A percentile compares a stretch with the other conserved stretches of the same genome.
Evolutionary conservation across 2,329 filamentous ascomycete genomes (phyloP).

Genomic region (Periconia digitata): DNA sequence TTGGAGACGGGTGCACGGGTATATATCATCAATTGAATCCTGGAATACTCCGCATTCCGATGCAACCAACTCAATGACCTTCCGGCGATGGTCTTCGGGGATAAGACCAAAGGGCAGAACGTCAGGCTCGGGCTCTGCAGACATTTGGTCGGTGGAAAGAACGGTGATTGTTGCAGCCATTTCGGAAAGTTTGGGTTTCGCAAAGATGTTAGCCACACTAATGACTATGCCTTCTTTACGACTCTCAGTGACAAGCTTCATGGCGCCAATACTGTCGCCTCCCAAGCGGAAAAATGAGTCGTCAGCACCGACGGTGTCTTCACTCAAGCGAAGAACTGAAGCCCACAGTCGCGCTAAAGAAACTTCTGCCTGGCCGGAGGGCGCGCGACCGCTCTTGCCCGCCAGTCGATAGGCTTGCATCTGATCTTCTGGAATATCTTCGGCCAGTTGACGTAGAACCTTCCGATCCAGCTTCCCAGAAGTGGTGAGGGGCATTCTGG

Average conservation of each 20-base stretch:
- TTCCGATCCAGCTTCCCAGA: conserved; percentile 49
- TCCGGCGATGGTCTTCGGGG: conserved; percentile 13
- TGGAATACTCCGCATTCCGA: conserved; percentile 28
- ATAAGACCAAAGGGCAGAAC: conserved; percentile 30
- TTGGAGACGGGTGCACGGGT: conserved; percentile 35
- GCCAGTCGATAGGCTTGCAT: conserved; percentile 27
- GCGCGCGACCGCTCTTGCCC: conserved; percentile 32
- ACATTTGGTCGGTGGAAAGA: conserved; percentile 23
- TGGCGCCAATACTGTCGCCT: conserved; percentile 52
- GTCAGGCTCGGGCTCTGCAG: conserved; percentile 12
- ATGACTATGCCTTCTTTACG: conserved; percentile 44
- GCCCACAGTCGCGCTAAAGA: conserved; percentile 42
- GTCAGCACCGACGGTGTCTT: conserved; percentile 44
- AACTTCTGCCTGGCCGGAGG: conserved; percentile 24
- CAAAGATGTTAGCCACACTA: conserved; percentile 49
- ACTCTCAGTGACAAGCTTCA: conserved; percentile 47
- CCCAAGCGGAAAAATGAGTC: conserved; percentile 52
- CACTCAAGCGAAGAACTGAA: conserved; percentile 40
- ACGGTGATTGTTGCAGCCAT: conserved; percentile 40
- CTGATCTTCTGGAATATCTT: conserved; percentile 32
- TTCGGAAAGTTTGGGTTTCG: conserved; percentile 45
- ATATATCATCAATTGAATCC: conserved; percentile 32
- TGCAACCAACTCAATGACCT: conserved; percentile 27
- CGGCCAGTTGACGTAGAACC: conserved; percentile 39
- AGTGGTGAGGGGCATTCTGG: conserved; percentile 44